A percentile compares a stretch with the other conserved stretches of the same genome.
phyloP scores from a whole-genome alignment of 192 early-diverging fungal genomes.

The Coemansia sp. region DNA sequence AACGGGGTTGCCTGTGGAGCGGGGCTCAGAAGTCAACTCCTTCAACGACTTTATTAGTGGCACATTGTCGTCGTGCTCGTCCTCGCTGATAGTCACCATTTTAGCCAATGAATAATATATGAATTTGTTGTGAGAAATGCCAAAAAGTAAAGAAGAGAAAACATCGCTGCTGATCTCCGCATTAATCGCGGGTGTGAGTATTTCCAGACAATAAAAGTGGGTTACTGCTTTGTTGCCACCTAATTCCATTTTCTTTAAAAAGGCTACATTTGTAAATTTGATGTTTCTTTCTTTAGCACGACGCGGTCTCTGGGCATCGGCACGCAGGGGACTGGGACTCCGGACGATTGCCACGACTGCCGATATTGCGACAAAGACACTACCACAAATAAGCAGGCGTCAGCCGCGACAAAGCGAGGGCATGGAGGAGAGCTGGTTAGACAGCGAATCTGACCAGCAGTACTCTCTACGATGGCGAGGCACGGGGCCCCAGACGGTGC shows the following conservation, averaged over 20 bases:
- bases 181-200: not conserved
- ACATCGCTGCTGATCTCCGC: not conserved
- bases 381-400: constrained; percentile 21
- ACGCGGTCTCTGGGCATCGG: not conserved
- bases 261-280: not conserved
- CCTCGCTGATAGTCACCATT: constrained; percentile 38
- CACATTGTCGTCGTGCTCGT: constrained; percentile 31
- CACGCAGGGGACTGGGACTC: not conserved
- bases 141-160: not conserved
- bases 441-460: constrained; percentile 33
- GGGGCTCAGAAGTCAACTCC: constrained; percentile 10
- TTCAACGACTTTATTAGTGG: constrained; percentile 30
- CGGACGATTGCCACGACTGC: constrained; percentile 17
- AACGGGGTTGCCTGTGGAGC: not conserved
- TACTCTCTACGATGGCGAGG: constrained; percentile 20
- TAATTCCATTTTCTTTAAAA: not conserved
- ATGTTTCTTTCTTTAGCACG: not conserved
- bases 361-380: constrained; percentile 34
- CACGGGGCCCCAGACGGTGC: constrained; percentile 64
- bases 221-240: not conserved
- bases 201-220: not conserved
- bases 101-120: not conserved
- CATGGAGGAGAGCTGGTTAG: not conserved
- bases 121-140: not conserved
- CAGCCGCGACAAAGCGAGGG: not conserved